Conservation (phyloP, 441 rosid species). For the Macaranga tanarius region DNA sequence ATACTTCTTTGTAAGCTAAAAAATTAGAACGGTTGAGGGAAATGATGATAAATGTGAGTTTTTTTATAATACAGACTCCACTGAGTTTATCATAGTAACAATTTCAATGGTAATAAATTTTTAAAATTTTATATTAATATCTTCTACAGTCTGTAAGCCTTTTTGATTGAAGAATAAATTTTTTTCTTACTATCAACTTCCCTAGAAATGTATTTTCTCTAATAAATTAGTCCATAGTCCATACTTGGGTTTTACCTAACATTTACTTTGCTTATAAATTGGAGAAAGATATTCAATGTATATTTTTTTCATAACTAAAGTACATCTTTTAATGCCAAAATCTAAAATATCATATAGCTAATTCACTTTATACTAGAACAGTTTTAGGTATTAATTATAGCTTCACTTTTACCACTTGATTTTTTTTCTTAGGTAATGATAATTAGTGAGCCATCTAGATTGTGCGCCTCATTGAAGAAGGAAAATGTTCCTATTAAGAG, state of each 20-base stretch:
- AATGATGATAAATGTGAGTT: constrained; percentile 86
- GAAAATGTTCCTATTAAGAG: constrained; percentile 82
- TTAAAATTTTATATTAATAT: neutral
- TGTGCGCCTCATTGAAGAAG: constrained; percentile 69
- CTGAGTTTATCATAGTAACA: constrained; percentile 89
- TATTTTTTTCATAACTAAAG: neutral
- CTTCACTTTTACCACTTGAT: constrained; percentile 3
- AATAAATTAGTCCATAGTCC: neutral
- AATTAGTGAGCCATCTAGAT: constrained; percentile 81
- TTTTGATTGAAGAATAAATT: constrained; percentile 1
- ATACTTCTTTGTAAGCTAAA: constrained; percentile 58
- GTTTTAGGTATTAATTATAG: neutral
- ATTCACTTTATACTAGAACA: neutral
- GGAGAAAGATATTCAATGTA: neutral
- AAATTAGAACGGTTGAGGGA: constrained; percentile 75
- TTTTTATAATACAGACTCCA: constrained; percentile 73
- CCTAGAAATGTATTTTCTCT: neutral
- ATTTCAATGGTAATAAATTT: constrained; percentile 69
- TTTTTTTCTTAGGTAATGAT: constrained; percentile 71
- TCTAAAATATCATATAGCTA: neutral
- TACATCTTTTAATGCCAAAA: constrained; percentile 3
- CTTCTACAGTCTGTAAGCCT: neutral
- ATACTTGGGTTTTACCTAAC: neutral
- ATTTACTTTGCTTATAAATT: neutral
- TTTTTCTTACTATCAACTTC: neutral